These are phyloP conservation scores for Trametopsis cervina DNA, from an alignment of 768 basidiomycete genomes.

Conservation along the genomic window DNA sequence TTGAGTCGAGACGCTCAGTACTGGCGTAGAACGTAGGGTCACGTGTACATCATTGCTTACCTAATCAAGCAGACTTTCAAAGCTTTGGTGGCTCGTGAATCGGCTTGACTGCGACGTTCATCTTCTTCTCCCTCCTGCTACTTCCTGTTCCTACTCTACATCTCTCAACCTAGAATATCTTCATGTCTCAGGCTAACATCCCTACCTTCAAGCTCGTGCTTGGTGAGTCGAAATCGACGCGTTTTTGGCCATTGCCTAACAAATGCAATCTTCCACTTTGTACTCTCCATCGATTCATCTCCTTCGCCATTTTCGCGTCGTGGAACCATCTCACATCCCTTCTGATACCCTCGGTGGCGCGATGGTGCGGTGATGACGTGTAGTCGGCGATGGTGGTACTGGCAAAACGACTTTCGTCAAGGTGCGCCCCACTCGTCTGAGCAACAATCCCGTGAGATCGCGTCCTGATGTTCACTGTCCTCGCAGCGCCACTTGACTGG, in stretches of 20 bases:
- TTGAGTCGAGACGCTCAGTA: no score
- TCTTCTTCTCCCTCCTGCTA: slow-evolving; percentile 29
- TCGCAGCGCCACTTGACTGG: slow-evolving; percentile 92
- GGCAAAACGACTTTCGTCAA: slow-evolving; percentile 99
- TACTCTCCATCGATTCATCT: background rate
- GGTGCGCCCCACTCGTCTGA: slow-evolving; percentile 36
- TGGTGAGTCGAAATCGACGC: slow-evolving; percentile 46
- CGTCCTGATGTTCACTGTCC: slow-evolving; percentile 41
- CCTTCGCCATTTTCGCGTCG: background rate
- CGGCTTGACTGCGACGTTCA: slow-evolving; percentile 10
- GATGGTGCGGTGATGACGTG: slow-evolving; percentile 13
- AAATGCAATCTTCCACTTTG: background rate
- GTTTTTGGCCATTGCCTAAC: slow-evolving; percentile 14
- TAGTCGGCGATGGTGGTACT: slow-evolving; percentile 95
- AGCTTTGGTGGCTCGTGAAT: slow-evolving; percentile 9
- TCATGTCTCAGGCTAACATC: slow-evolving; percentile 41
- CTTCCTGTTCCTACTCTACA: slow-evolving; percentile 33
- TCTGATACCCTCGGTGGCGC: slow-evolving; percentile 14
- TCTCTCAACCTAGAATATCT: slow-evolving; percentile 23
- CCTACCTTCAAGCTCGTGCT: slow-evolving; percentile 99
- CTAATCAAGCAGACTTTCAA: slow-evolving; percentile 10
- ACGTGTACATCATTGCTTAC: no score
- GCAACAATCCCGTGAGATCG: slow-evolving; percentile 34
- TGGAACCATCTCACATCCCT: slow-evolving; percentile 14
- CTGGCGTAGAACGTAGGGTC: no score